Evolutionary conservation across 2,329 filamentous ascomycete species (phyloP), one percentile per base, ranked within the genome.

Genomic region (Scytalidium lignicola): DNA sequence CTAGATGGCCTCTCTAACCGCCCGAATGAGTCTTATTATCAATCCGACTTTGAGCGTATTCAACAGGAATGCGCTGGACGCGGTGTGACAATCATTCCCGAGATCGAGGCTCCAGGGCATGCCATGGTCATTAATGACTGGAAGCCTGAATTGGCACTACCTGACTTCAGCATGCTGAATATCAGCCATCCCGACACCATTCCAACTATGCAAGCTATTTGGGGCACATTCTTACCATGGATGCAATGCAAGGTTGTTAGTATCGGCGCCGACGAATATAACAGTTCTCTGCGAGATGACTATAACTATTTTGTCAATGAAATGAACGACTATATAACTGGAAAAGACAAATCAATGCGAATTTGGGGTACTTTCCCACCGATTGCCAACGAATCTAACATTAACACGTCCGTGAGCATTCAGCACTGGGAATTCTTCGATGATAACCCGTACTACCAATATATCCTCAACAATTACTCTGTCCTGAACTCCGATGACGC

Each of bases 91-190:
- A 65, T 83, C 1, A 68, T 82, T 3, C 79, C 79, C 0, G 80
- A 83, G 59, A 79, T 83, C 20, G 80, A 83, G 58, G 71, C 77
- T 0, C 79, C 80, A 0, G 79, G 79, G 0, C 80, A 83, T 51
- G 72, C 74, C 1, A 63, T 83, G 1, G 71, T 73, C 4, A 72
- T 83, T 20, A 75, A 75, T 0, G 78, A 82, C 55, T 83, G 79
- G 79, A 78, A 75, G 52, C 78, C 78, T 0, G 70, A 81, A 51
- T 61, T 82, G 15, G 78, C 72, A 0, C 64, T 79, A 13, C 32
- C 32, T 37, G 71, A 76, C 47, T 62, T 73, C 3, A 78, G 75
- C 42, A 63, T 81, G 46, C 63, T 83, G 4, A 80, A 82, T 51
- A 70, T 82, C 42, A 73, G 74, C 0, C 69, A 80, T 49, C 76